Evolutionary conservation across 441 rosid species (phyloP), one percentile per base, ranked within the genome.

Genomic region (Flueggea neowawraea): DNA sequence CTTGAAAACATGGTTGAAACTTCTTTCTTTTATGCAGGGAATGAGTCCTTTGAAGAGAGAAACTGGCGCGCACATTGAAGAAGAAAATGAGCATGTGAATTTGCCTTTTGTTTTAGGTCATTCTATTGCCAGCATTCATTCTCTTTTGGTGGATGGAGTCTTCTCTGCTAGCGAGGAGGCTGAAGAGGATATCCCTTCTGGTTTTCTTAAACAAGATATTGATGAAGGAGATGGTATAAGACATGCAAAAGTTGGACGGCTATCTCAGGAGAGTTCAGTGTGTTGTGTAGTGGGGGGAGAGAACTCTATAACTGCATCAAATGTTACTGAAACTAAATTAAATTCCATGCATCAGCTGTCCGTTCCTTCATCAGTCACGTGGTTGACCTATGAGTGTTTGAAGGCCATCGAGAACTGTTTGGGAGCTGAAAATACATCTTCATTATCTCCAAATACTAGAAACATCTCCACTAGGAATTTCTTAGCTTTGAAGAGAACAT

Each of bases 41-140:
- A 82, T 92, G 86, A 72, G 82, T 71, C 92, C 96, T 65, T 69
- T 83, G 52, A 95, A 86, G 84, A 87, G 98, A 84, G 99, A 95
- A 75, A 83, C 86, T 50, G 96, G 94, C 65, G 73, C 73, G 70
- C 88, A 66, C 71, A 56, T 83, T 43, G 98, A 89, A 41, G 97
- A 88, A 63, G 98, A 92, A 72, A 78, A 77, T 70, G 98, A 87
- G 22, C 65, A 77, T 64, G 72, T 75, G 61, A 83, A 83, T 73
- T 69, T 69, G 28, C 88, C 79, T 76, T 88, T 95, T 74, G 65
- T 78, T 69, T 80, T 95, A 76, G 83, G 86, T 66, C 83, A 80
- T 78, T 75, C 83, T 58, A 63, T 86, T 67, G 84, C 98, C 61
- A 80, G 72, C 66, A 88, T 90, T 73, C 87, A 92, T 75, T 75